Base-by-base conservation (phyloP, 371 early-diverging fungal genomes). In the Neoconidiobolus thromboides region DNA sequence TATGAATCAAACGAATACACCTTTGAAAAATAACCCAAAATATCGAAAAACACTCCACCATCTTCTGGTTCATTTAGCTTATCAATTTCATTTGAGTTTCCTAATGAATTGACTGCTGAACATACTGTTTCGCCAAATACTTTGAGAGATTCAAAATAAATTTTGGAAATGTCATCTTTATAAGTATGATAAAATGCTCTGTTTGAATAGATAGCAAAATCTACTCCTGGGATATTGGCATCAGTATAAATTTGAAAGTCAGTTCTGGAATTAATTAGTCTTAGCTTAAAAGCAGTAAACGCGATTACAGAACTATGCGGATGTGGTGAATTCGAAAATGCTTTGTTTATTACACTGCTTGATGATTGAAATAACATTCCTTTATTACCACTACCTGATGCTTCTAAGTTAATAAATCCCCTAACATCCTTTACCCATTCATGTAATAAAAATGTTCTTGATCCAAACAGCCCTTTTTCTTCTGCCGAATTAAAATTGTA, bases 401-500 rank as follows among this genome's bases (percentile, higher is more conserved):
- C 85, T 72, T 85, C 89, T 2, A 92, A 73, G 64, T 92, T 91
- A 65, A 91, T 72, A 66, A 89, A 89, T 0, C 80, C 75, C 50
- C 78, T 76, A 48, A 89, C 76, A 37, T 81, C 65, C 36, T 72
- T 63, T 46, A 78, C 80, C 89, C 88, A 89, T 12, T 83, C 82
- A 65, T 92, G 91, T 7, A 76, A 67, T 42, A 82, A 67, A 66
- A 91, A 87, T 0, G 80, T 69, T 4, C 70, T 64, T 0, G 82
- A 85, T 9, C 93, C 93, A 55, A 80, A 66, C 36, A 87, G 67
- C 0, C 86, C 89, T 51, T 76, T 71, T 67, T 93, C 94, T 65
- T 93, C 94, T 38, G 81, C 85, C 62, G 89, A 87, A 66, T 90
- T 88, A 54, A 91, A 84, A 65, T 86, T 76, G 65, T 92, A 79